phyloP scores from a whole-genome alignment of 2,329 filamentous ascomycete genomes.

The Clonostachys byssicola region DNA sequence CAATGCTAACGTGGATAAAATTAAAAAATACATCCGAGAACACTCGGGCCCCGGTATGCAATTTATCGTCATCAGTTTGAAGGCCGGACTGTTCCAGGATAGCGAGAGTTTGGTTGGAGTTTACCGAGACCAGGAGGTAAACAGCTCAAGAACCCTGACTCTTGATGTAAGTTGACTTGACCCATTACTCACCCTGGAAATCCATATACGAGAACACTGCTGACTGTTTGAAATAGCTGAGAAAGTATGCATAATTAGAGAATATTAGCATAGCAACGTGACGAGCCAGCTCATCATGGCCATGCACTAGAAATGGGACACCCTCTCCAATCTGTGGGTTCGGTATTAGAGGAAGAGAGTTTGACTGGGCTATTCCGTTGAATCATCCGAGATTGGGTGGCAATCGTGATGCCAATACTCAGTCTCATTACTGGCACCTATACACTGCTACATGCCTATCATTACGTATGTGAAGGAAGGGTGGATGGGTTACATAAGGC shows the following conservation, averaged over 20 bases:
- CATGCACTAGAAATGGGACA: too few relatives aligned
- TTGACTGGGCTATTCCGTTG: too few relatives aligned
- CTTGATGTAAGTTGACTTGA: slow-evolving; percentile 73
- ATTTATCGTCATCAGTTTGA: slow-evolving; percentile 96
- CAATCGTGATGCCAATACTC: too few relatives aligned
- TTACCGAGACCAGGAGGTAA: slow-evolving; percentile 90
- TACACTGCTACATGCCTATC: too few relatives aligned
- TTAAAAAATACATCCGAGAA: slow-evolving; percentile 93
- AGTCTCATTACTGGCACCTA: too few relatives aligned
- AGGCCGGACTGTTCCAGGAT: slow-evolving; percentile 92
- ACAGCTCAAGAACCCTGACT: slow-evolving; percentile 86
- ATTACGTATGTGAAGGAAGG: not conserved
- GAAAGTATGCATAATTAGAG: slow-evolving; percentile 21
- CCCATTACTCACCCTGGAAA: not conserved
- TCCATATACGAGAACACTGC: slow-evolving; percentile 5
- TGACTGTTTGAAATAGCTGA: slow-evolving; percentile 14
- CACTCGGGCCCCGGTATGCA: slow-evolving; percentile 97
- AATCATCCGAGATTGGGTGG: too few relatives aligned
- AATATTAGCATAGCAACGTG: too few relatives aligned
- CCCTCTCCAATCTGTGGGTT: too few relatives aligned
- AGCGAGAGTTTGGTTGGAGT: slow-evolving; percentile 95
- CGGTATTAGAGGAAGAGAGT: too few relatives aligned
- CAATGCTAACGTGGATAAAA: slow-evolving; percentile 92
- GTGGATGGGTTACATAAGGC: not conserved
- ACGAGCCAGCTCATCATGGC: too few relatives aligned